phyloP scores from a whole-genome alignment of 164 flowering plant species.

The Liquidambar formosana region DNA sequence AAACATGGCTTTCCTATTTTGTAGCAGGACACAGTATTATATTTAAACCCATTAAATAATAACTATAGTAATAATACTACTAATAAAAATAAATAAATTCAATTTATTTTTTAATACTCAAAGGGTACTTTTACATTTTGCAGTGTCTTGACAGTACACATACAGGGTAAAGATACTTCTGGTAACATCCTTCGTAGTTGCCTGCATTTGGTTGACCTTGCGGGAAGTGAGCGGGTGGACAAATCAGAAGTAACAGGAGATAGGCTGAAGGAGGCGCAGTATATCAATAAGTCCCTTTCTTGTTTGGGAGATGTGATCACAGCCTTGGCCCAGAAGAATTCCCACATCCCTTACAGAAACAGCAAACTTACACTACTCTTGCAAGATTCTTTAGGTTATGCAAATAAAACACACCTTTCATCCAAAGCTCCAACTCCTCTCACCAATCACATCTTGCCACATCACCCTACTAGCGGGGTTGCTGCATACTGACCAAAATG shows the following conservation, averaged over 20 bases:
- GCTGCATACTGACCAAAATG: background rate
- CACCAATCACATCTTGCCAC: background rate
- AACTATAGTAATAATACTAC: too few relatives aligned
- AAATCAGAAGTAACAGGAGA: constrained; percentile 84
- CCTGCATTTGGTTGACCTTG: constrained; percentile 78
- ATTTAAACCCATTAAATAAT: background rate
- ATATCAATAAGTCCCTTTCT: constrained; percentile 78
- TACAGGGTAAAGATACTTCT: constrained; percentile 58
- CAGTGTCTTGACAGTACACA: constrained; percentile 65
- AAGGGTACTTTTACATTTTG: constrained; percentile 1
- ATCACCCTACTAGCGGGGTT: background rate
- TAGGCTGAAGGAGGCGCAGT: constrained; percentile 78
- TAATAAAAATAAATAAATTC: background rate
- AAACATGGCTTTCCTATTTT: background rate
- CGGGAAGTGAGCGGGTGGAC: constrained; percentile 85
- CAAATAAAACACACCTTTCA: background rate
- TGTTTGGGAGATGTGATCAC: constrained; percentile 87
- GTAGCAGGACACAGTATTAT: background rate
- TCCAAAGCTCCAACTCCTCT: background rate
- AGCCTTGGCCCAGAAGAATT: constrained; percentile 79
- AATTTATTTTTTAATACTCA: background rate
- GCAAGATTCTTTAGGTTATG: constrained; percentile 81
- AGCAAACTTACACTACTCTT: constrained; percentile 92
- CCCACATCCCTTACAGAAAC: constrained; percentile 84
- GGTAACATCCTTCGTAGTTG: constrained; percentile 54